These are phyloP conservation scores for Cercospora brassicicola DNA, from an alignment of 2,329 filamentous ascomycete genomes.

Conservation along the genomic window DNA sequence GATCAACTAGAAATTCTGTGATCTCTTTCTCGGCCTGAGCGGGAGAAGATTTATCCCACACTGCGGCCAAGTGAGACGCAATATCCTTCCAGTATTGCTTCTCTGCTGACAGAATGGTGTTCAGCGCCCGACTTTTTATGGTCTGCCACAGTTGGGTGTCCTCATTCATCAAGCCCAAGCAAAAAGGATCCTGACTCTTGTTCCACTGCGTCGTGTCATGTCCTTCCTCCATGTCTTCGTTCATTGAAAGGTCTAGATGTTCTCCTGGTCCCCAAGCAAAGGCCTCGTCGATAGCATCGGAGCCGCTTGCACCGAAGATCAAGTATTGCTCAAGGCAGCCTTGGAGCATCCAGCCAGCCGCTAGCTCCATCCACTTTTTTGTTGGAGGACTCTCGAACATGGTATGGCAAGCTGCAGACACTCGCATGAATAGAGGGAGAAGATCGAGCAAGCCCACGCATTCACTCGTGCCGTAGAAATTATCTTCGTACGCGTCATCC, in stretches of 20 bases:
- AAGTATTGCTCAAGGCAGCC: slow-evolving; percentile 52
- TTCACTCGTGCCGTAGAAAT: slow-evolving; percentile 40
- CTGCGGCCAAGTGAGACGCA: slow-evolving; percentile 36
- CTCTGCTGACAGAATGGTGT: slow-evolving; percentile 25
- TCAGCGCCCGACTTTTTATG: slow-evolving; percentile 40
- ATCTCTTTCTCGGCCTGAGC: slow-evolving; percentile 44
- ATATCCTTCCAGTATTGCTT: slow-evolving; percentile 13
- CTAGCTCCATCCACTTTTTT: slow-evolving; percentile 48
- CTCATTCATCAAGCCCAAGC: slow-evolving; percentile 33
- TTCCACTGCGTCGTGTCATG: neutral
- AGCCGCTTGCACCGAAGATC: slow-evolving; percentile 40
- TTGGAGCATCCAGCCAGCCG: slow-evolving; percentile 52
- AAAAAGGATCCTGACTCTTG: slow-evolving; percentile 15
- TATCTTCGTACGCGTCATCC: slow-evolving; percentile 29
- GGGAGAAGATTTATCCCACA: slow-evolving; percentile 37
- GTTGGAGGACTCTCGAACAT: slow-evolving; percentile 40
- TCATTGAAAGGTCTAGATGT: slow-evolving; percentile 15
- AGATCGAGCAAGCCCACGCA: slow-evolving; percentile 44
- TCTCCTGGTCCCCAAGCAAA: slow-evolving; percentile 49
- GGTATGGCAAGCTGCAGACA: slow-evolving; percentile 46
- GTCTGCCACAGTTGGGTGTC: slow-evolving; percentile 41
- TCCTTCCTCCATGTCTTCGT: slow-evolving; percentile 23
- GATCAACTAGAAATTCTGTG: slow-evolving; percentile 44
- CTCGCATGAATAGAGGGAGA: slow-evolving; percentile 51
- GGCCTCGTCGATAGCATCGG: slow-evolving; percentile 44